Base-by-base conservation (phyloP, 1,284 basidiomycete genomes). In the Apiotrichum gamsii region DNA sequence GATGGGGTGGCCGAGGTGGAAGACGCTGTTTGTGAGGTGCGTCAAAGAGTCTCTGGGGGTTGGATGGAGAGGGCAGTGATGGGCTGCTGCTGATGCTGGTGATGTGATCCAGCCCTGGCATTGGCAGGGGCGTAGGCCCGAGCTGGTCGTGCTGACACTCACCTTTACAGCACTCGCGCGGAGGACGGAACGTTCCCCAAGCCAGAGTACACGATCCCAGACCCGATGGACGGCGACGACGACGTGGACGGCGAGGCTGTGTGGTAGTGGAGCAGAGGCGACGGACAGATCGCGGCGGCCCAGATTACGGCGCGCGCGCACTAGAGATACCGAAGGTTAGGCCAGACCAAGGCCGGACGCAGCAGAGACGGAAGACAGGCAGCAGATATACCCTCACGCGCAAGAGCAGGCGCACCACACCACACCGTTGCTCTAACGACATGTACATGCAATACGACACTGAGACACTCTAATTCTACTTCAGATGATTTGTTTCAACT, bases 1-100 rank as follows among this genome's bases (percentile, higher is more conserved):
- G 3, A 46, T 62, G 5, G 62, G 58, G 1, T 69, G 66, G 68
- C 39, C 35, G 10, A 56, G 61, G 45, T 70, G 64, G 65, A 66
- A 67, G 56, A 58, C 41, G 36, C 32, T 68, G 13, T 68, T 55
- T 49, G 51, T 70, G 8, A 62, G 62, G 68, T 69, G 38, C 45
- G 64, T 59, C 10, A 13, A 8, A 16, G 32, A 34, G 32, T 35
- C 10, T n/a, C n/a, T n/a, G n/a, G n/a, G n/a, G n/a, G n/a, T n/a
- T n/a, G n/a, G n/a, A n/a, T n/a, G n/a, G n/a, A n/a, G n/a, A n/a
- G n/a, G n/a, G n/a, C n/a, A n/a, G n/a, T 32, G 8, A 8, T 8
- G 8, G 31, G 15, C 13, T 32, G 31, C 31, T 15, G 31, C 31
- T 8, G 14, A 32, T 16, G 31, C 8, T n/a, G n/a, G n/a, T n/a